phyloP scores from a whole-genome alignment of 352 stramenopile genomes.

The Pilasporangium apinafurcum region DNA sequence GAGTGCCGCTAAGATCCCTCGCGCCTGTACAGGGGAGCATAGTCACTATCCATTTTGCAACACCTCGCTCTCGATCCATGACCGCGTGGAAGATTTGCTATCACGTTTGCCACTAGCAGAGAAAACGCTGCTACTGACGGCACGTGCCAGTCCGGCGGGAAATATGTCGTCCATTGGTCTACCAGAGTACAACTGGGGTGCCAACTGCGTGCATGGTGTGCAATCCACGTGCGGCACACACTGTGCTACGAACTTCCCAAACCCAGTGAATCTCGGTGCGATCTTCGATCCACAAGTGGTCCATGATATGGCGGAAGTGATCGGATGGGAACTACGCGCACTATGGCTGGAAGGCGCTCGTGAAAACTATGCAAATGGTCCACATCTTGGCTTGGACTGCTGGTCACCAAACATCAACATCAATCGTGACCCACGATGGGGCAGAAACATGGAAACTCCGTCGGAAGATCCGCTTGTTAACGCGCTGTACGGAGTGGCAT shows the following conservation, averaged over 20 bases:
- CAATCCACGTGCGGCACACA: constrained; percentile 72
- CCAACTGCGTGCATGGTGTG: constrained; percentile 91
- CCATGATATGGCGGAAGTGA: constrained; percentile 80
- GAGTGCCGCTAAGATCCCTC: constrained; percentile 29
- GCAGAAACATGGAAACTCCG: constrained; percentile 90
- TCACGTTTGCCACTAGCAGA: constrained; percentile 55
- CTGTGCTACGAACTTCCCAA: constrained; percentile 88
- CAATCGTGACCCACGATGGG: constrained; percentile 92
- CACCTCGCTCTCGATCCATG: constrained; percentile 35
- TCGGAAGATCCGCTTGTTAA: constrained; percentile 93
- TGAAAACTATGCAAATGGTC: constrained; percentile 55
- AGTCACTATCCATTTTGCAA: constrained; percentile 77
- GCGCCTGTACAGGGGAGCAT: constrained; percentile 33
- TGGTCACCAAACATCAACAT: constrained; percentile 96
- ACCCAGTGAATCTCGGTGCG: constrained; percentile 82
- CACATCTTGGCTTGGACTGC: constrained; percentile 85
- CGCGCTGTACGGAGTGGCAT: constrained; percentile 85
- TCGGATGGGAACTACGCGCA: constrained; percentile 77
- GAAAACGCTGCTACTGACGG: constrained; percentile 64
- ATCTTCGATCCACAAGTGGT: constrained; percentile 85
- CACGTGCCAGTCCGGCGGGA: constrained; percentile 54
- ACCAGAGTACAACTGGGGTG: constrained; percentile 91
- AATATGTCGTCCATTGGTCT: constrained; percentile 78
- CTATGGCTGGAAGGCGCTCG: constrained; percentile 71
- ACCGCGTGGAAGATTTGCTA: constrained; percentile 79